Evolutionary conservation across 495 filamentous ascomycete species (phyloP).

Genomic region (Amorphotheca resinae): DNA sequence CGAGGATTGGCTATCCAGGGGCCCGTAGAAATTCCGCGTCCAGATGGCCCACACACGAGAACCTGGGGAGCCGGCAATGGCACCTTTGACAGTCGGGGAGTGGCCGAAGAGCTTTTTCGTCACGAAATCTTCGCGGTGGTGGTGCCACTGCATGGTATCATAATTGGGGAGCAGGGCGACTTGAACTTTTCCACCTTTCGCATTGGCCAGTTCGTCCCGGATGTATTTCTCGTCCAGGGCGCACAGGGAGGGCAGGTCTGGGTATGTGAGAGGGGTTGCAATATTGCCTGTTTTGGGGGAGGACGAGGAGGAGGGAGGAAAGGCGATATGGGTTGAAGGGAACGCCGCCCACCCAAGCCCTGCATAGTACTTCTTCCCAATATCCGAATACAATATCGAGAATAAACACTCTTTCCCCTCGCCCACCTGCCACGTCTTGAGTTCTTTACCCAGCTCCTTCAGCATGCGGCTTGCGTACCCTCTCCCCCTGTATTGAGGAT

Average conservation of each 20-base stretch:
- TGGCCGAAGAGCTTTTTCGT: constrained; percentile 36
- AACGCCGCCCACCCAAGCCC: constrained; percentile 69
- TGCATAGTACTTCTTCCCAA: constrained; percentile 87
- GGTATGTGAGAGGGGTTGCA: constrained; percentile 7
- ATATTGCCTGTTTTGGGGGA: neutral
- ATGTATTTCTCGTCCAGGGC: constrained; percentile 40
- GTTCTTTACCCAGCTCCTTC: constrained; percentile 28
- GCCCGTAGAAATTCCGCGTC: constrained; percentile 55
- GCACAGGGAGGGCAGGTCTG: constrained; percentile 46
- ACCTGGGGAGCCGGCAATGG: constrained; percentile 41
- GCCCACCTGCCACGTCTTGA: constrained; percentile 31
- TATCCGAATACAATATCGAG: constrained; percentile 75
- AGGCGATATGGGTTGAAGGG: constrained; percentile 53
- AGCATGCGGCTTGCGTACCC: constrained; percentile 66
- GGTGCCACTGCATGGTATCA: constrained; percentile 71
- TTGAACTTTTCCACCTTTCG: constrained; percentile 25
- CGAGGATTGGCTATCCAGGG: constrained; percentile 20
- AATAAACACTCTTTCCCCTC: constrained; percentile 16
- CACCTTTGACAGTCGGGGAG: constrained; percentile 53
- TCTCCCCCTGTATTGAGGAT: constrained; percentile 53
- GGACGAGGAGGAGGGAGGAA: constrained; percentile 31
- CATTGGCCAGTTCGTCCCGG: constrained; percentile 23
- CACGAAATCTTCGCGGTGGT: constrained; percentile 77
- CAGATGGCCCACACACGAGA: constrained; percentile 66
- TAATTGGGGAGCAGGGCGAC: constrained; percentile 65